Conservation (phyloP, 352 stramenopile species). For the Pythium phragmitis region DNA sequence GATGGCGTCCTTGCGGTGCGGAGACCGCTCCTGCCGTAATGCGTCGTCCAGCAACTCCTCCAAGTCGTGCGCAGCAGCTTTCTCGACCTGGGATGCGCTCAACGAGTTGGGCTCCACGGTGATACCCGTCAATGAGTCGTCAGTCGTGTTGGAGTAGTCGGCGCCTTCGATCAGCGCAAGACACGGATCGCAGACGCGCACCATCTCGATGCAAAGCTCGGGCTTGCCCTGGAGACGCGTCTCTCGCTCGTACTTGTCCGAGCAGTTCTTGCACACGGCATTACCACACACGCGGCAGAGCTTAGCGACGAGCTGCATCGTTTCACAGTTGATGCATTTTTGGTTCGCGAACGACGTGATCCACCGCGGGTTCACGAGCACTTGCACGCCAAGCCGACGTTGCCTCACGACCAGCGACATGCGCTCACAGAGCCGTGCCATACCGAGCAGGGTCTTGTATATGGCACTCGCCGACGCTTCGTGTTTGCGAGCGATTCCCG, state of each 20-base stretch:
- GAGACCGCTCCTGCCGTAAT: constrained; percentile 5
- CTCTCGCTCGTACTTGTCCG: constrained; percentile 29
- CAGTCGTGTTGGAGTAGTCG: constrained; percentile 40
- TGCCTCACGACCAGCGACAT: constrained; percentile 48
- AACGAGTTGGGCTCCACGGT: not conserved
- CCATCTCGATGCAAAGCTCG: constrained; percentile 16
- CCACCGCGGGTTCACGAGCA: constrained; percentile 34
- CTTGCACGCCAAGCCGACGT: constrained; percentile 58
- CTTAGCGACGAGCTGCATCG: constrained; percentile 34
- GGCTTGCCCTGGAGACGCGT: not conserved
- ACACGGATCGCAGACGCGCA: constrained; percentile 60
- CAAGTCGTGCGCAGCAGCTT: not conserved
- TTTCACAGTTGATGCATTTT: constrained; percentile 53
- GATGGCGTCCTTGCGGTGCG: constrained; percentile 5
- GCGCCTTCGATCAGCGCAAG: constrained; percentile 50
- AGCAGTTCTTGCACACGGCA: constrained; percentile 50
- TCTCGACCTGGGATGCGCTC: not conserved
- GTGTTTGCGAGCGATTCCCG: not conserved
- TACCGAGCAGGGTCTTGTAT: constrained; percentile 5
- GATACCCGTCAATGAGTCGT: not conserved
- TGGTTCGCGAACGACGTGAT: constrained; percentile 39
- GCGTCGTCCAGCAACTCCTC: constrained; percentile 19
- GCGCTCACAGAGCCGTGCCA: constrained; percentile 15
- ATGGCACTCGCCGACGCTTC: not conserved
- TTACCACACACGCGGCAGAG: constrained; percentile 60